Base-by-base conservation (phyloP, 2,329 filamentous ascomycete genomes). In the Cercospora nicotianae region DNA sequence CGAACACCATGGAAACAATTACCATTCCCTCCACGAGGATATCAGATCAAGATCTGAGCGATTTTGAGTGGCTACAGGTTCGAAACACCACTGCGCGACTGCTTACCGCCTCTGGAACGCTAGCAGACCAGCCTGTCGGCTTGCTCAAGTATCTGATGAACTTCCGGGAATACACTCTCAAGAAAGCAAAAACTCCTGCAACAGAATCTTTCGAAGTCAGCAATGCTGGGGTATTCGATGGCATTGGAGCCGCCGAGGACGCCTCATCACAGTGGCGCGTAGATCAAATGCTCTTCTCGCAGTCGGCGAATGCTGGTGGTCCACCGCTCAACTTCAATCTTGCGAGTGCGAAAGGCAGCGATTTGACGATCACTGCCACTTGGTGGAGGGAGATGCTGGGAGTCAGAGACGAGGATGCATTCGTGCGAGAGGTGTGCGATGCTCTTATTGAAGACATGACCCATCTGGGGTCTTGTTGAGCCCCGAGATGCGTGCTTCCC, bases 121-220 rank as follows among this genome's bases (percentile, higher is more conserved):
- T 81, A 0, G 69, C 77, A 5, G 79, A 83, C 48, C 81, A 83
- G 64, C 73, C 82, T 1, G 76, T 84, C 9, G 82, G 81, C 0
- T 70, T 85, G 9, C 72, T 85, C 39, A 72, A 77, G 64, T 85
- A 84, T 58, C 69, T 79, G 1, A 75, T 75, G 5, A 78, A 79
- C 63, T 77, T 83, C 28, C 72, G 79, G 4, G 72, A 73, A 8
- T 85, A 82, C 82, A 75, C 77, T 3, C 55, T 72, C 8, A 76
- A 75, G 2, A 80, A 83, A 55, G 60, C 83, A 8, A 79, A 79
- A 4, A 70, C 79, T 63, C 66, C 68, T 30, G 75, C 83, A 28
- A 81, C 82, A 48, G 75, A 69, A 16, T 82, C 81, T 5, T 84
- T 81, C 63, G 82, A 83, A 71, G 64, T 85, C 8, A 84, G 82